Evolutionary conservation across 805 yeast genomes (phyloP), one percentile per base, ranked within the genome.

Genomic region (Saturnispora halmiae): DNA sequence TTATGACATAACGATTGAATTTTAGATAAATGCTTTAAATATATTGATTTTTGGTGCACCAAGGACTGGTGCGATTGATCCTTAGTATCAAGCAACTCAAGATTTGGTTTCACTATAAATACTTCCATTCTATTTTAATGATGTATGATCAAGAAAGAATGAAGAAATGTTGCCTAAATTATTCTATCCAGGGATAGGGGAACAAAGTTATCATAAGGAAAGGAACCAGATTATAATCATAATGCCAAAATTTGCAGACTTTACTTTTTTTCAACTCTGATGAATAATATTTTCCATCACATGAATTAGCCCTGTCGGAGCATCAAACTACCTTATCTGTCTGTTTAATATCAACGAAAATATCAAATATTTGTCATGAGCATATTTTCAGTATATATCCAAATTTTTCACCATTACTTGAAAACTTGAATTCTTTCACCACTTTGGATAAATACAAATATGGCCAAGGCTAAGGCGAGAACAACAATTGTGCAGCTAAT

Each of bases 401-500:
- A 18, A 30, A 8, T 14, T 27, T 13, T 27, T 27, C 14, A 13
- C 20, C 16, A 10, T 29, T 6, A 6, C 31, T 28, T 9, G 5
- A 10, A 14, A 29, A 14, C 16, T 29, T 29, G 8, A 15, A 5
- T n/a, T 14, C 20, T 6, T 14, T 15, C 9, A 29, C 32, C 9
- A 29, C 5, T 9, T 15, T 4, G 16, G 16, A 6, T 29, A 15
- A 4, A 29, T 29, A 29, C 19, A 15, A 22, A 15, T 9, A 43
- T 49, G 47, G 46, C 45, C 58, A 73, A 82, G 60, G 77, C 81
- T 34, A 84, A 84, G 63, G 71, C 83, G 20, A 78, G 87, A 55
- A 78, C 78, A 51, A 82, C 94, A 4, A 78, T 88, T 56, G 81
- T 90, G 43, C 85, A 86, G 61, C 72, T 90, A 47, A 67, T 88